phyloP scores from a whole-genome alignment of 1,139 yeast genomes.

The Zhuliangozyma parablackwelliae region DNA sequence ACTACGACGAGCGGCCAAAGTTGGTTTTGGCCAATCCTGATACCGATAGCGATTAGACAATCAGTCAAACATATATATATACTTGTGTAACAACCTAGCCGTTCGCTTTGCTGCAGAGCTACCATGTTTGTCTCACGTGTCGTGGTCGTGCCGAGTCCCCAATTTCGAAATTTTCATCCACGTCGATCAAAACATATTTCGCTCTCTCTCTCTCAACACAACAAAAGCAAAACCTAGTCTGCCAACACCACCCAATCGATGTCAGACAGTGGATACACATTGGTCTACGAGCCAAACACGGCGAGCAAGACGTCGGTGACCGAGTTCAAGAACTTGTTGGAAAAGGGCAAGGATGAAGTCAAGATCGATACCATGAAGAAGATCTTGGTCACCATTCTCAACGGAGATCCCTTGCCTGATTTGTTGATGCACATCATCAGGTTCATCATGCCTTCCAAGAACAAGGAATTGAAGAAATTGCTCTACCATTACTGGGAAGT shows the following conservation, averaged over 20 bases:
- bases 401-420: slow-evolving; percentile 93
- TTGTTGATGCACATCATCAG: slow-evolving; percentile 95
- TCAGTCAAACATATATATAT: too few relatives aligned
- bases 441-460: slow-evolving; percentile 93
- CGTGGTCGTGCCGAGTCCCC: too few relatives aligned
- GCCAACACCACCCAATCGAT: slow-evolving; percentile 12
- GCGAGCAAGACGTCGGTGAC: slow-evolving; percentile 65
- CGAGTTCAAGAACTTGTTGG: slow-evolving; percentile 77
- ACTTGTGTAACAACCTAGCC: too few relatives aligned
- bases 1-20: slow-evolving; percentile 40
- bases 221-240: too few relatives aligned
- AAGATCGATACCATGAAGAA: slow-evolving; percentile 89
- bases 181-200: slow-evolving; percentile 6
- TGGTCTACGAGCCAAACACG: slow-evolving; percentile 73
- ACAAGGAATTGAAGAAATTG: slow-evolving; percentile 86
- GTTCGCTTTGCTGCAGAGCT: too few relatives aligned
- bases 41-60: slow-evolving; percentile 10
- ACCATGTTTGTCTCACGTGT: too few relatives aligned
- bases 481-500: slow-evolving; percentile 97
- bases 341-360: slow-evolving; percentile 84
- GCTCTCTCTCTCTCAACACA: not conserved
- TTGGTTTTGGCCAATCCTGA: slow-evolving; percentile 76
- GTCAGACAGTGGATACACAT: slow-evolving; percentile 61
- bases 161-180: too few relatives aligned
- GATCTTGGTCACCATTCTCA: slow-evolving; percentile 80